phyloP scores from a whole-genome alignment of 768 basidiomycete genomes.

The Phylloporus arenicola region DNA sequence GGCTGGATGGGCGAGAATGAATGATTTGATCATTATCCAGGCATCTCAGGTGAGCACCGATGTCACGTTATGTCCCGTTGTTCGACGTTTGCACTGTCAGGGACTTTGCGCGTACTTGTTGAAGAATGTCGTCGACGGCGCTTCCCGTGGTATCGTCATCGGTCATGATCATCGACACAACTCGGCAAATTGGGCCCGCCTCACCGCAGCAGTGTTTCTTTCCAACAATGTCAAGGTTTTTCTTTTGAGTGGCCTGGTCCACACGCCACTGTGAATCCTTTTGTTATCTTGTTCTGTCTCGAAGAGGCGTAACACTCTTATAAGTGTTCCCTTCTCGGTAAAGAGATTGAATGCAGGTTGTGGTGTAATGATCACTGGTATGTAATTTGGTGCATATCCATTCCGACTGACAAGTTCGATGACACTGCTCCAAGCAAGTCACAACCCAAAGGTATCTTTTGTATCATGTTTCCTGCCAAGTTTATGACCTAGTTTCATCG shows the following conservation, averaged over 20 bases:
- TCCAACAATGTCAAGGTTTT: slow-evolving; percentile 62
- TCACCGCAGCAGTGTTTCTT: slow-evolving; percentile 71
- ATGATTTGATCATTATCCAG: slow-evolving; percentile 78
- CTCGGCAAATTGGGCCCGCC: slow-evolving; percentile 68
- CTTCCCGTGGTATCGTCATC: slow-evolving; percentile 65
- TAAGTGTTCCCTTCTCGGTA: slow-evolving; percentile 76
- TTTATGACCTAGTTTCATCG: slow-evolving; percentile 2
- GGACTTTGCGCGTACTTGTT: slow-evolving; percentile 73
- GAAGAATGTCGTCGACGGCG: slow-evolving; percentile 46
- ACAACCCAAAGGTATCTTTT: slow-evolving; percentile 74
- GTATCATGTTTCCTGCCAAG: background rate
- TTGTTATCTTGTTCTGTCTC: background rate
- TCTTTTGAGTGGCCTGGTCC: slow-evolving; percentile 63
- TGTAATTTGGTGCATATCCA: slow-evolving; percentile 9
- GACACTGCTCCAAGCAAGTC: slow-evolving; percentile 50
- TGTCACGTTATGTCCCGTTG: background rate
- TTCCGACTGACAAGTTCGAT: background rate
- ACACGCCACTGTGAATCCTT: slow-evolving; percentile 66
- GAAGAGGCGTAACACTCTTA: background rate
- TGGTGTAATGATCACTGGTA: slow-evolving; percentile 89
- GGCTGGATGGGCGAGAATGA: slow-evolving; percentile 89
- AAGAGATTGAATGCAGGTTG: slow-evolving; percentile 63
- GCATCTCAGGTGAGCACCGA: slow-evolving; percentile 58
- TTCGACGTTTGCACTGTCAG: slow-evolving; percentile 31
- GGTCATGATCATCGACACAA: slow-evolving; percentile 85